Evolutionary conservation across 2,329 filamentous ascomycete genomes (phyloP), one percentile per base, ranked within the genome.

Genomic region (Aspergillus spinulosporus): DNA sequence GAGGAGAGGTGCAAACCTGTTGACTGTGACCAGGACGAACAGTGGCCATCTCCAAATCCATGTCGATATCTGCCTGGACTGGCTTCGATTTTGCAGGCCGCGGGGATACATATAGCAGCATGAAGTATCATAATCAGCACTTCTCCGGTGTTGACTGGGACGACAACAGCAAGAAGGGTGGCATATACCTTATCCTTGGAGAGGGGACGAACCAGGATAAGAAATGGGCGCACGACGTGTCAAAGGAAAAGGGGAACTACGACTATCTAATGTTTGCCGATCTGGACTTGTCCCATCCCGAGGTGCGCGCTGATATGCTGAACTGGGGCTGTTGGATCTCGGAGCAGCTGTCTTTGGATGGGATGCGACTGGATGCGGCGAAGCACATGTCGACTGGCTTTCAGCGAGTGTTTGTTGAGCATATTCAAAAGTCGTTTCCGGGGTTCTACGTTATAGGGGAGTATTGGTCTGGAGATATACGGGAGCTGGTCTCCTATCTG

Each of bases 311-410:
- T 3, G 88, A 90, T 61, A 80, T 89, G 3, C 76, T 86, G 52
- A 77, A 80, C 49, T 90, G 88, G 88, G 85, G 84, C 1, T 74
- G 80, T 3, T 91, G 88, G 88, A 78, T 91, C 55, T 80, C 82
- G 1, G 74, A 81, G 4, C 77, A 86, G 57, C 68, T 89, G 0
- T 81, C 82, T 0, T 73, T 90, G 8, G 78, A 12, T 12, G 88
- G 87, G 1, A 86, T 90, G 69, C 80, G 88, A 14, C 80, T 90
- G 7, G 34, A 37, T 68, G 88, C 88, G 9, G 84, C 86, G 31
- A 88, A 89, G 72, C 88, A 91, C 72, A 89, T 86, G 71, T 87
- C 83, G 29, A 81, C 82, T 57, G 76, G 79, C n/a, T 90, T 90
- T 66, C 80, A 87, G 34, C 80, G 78, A 42, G 79, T 84, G n/a